Evolutionary conservation across 2,329 filamentous ascomycete species (phyloP).

Genomic region (Pseudocercospora eumusae): DNA sequence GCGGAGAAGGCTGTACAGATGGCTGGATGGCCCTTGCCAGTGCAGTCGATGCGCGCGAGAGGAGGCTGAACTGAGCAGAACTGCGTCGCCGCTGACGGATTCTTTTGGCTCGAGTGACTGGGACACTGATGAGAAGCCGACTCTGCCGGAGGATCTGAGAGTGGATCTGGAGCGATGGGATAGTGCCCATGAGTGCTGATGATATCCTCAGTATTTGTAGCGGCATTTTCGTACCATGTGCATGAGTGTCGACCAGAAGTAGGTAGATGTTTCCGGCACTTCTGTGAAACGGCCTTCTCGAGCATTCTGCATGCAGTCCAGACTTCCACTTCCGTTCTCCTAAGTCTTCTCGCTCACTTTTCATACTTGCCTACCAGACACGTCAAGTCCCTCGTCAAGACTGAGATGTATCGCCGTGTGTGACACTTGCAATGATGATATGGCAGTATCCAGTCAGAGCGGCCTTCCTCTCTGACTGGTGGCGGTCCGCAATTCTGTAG

Average conservation of each 20-base stretch:
- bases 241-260: not conserved
- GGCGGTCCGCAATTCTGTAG: not conserved
- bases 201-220: not conserved
- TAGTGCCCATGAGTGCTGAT: not conserved
- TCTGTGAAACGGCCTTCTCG: not conserved
- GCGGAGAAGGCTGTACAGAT: slow-evolving; percentile 27
- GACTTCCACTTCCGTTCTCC: not conserved
- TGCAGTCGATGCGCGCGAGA: slow-evolving; percentile 36
- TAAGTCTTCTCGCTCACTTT: not conserved
- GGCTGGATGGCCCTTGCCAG: slow-evolving; percentile 34
- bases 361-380: not conserved
- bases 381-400: not conserved
- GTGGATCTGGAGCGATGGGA: slow-evolving; percentile 3
- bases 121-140: slow-evolving; percentile 25
- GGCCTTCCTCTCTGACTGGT: too few species aligned
- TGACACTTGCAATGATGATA: too few species aligned
- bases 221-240: not conserved
- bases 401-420: not conserved
- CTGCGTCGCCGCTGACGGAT: not conserved
- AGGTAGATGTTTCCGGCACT: not conserved
- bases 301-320: not conserved
- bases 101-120: slow-evolving; percentile 10
- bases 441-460: too few species aligned
- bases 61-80: slow-evolving; percentile 15
- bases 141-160: slow-evolving; percentile 26